These are phyloP conservation scores for Parafenestella ontariensis DNA, from an alignment of 2,329 filamentous ascomycete species.

Conservation along the genomic window DNA sequence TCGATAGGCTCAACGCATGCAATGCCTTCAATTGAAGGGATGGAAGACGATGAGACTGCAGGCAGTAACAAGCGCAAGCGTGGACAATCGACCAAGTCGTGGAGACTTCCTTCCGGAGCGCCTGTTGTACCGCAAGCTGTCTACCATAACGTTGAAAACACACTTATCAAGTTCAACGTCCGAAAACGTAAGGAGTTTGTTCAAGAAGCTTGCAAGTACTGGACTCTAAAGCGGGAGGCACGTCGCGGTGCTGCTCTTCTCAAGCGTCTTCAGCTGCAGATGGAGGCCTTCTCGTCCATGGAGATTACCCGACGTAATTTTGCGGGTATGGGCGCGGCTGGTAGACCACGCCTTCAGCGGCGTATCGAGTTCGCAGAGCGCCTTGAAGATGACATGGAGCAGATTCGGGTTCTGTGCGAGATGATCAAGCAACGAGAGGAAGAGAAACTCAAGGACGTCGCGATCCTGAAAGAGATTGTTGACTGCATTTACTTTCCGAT, in stretches of 20 bases:
- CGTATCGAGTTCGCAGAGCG: slow-evolving; percentile 87
- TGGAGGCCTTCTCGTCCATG: slow-evolving; percentile 97
- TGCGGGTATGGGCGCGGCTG: slow-evolving; percentile 88
- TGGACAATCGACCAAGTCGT: slow-evolving; percentile 67
- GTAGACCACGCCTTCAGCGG: slow-evolving; percentile 76
- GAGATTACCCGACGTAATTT: slow-evolving; percentile 96
- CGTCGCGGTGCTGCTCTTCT: slow-evolving; percentile 88
- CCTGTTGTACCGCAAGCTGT: slow-evolving; percentile 92
- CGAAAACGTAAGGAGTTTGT: slow-evolving; percentile 91
- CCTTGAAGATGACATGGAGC: slow-evolving; percentile 77
- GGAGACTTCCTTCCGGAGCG: slow-evolving; percentile 93
- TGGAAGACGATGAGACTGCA: slow-evolving; percentile 58
- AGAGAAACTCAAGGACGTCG: slow-evolving; percentile 77
- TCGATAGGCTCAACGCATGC: slow-evolving; percentile 76
- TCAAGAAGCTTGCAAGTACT: slow-evolving; percentile 93
- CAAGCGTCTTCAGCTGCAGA: slow-evolving; percentile 90
- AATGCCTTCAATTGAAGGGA: slow-evolving; percentile 58
- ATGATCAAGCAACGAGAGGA: slow-evolving; percentile 77
- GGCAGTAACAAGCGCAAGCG: slow-evolving; percentile 67
- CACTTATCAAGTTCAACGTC: slow-evolving; percentile 81
- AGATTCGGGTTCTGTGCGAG: slow-evolving; percentile 73
- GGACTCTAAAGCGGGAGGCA: slow-evolving; percentile 95
- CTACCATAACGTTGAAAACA: slow-evolving; percentile 83
- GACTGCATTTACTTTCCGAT: slow-evolving; percentile 94
- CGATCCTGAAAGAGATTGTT: slow-evolving; percentile 79